Base-by-base conservation (phyloP, 257 asterid genomes). In the Capsicum rhomboideum region DNA sequence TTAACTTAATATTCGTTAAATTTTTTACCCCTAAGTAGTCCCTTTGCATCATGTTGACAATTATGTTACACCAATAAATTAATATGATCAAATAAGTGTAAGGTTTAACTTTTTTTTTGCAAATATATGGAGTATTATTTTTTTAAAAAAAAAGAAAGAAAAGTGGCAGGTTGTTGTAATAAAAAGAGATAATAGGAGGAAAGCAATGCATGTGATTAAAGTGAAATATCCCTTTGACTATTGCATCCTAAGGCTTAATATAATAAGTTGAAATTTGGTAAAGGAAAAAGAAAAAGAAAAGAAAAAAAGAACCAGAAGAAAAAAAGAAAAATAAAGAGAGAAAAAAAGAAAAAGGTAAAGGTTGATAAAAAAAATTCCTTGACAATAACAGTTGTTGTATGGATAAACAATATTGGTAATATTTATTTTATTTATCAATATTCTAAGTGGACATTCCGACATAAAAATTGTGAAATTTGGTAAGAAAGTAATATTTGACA, bases 121-220 rank as follows among this genome's bases (percentile, higher is more conserved):
- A n/a, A n/a, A n/a, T n/a, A n/a, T n/a, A n/a, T n/a, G n/a, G n/a
- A n/a, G n/a, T n/a, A n/a, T n/a, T n/a, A n/a, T n/a, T 74, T 74
- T 72, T 3, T 74, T 14, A 12, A 44, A 72, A 12, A 44, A 44
- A n/a, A n/a, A 42, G 12, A 8, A 26, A 6, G 44, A 71, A 37
- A 20, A n/a, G n/a, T n/a, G n/a, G n/a, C n/a, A n/a, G n/a, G n/a
- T n/a, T n/a, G n/a, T n/a, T n/a, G n/a, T n/a, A n/a, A n/a, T n/a
- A n/a, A n/a, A 44, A 16, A 26, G 28, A 28, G 64, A 17, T 34
- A 58, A 18, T 26, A 21, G 28, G 13, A 50, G 49, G 54, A 81
- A 84, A 50, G 50, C 75, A 52, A 63, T 21, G 85, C 89, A 81
- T 80, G 85, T 82, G 82, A 82, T 26, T 54, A 82, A 84, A 84